Evolutionary conservation across 1,139 yeast genomes (phyloP).

Genomic region (Kazachstania sp.): DNA sequence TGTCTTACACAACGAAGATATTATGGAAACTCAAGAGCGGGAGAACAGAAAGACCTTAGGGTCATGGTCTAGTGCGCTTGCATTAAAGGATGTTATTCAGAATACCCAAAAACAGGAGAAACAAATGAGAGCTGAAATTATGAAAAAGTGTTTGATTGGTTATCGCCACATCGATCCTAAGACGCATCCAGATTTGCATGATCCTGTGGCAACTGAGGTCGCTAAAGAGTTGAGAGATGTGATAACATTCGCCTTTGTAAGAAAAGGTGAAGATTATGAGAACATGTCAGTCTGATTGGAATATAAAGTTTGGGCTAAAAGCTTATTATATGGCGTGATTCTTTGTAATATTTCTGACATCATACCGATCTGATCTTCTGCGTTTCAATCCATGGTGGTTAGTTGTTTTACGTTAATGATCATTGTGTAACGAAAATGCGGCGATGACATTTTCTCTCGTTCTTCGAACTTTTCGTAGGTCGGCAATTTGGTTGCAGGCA

Average conservation of each 20-base stretch:
- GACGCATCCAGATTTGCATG: constrained; percentile 11
- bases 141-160: constrained; percentile 50
- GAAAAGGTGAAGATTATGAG: constrained; percentile 10
- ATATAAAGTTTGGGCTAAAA: too few relatives aligned
- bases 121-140: constrained; percentile 33
- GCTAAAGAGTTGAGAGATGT: constrained; percentile 9
- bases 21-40: neutral
- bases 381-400: too few relatives aligned
- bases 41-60: constrained; percentile 2
- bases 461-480: too few relatives aligned
- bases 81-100: constrained; percentile 35
- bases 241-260: constrained; percentile 25
- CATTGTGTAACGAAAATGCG: too few relatives aligned
- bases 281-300: neutral
- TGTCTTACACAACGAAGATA: constrained; percentile 6
- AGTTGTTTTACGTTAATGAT: too few relatives aligned
- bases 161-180: constrained; percentile 54
- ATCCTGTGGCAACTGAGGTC: constrained; percentile 19
- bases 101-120: constrained; percentile 23
- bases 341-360: too few relatives aligned
- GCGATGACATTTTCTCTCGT: too few relatives aligned
- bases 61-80: constrained; percentile 47
- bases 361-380: too few relatives aligned
- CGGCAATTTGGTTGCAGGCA: too few relatives aligned
- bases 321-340: too few relatives aligned